These are phyloP conservation scores for Cryptococcus deneoformans DNA, from an alignment of 1,284 basidiomycete genomes.

Conservation along the genomic window DNA sequence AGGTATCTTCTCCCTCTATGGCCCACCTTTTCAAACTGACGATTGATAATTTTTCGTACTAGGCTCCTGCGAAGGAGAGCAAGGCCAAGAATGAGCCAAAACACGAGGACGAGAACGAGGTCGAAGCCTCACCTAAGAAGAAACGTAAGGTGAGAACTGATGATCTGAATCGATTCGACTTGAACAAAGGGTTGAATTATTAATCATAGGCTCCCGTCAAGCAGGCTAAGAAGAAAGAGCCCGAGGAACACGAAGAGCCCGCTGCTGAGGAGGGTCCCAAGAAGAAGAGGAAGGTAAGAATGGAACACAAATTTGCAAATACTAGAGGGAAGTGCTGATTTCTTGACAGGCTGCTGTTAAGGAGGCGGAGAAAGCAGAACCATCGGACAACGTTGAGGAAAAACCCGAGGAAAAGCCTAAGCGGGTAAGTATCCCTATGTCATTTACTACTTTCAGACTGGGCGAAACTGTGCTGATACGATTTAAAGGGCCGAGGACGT, in stretches of 20 bases:
- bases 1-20: neutral
- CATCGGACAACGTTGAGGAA: constrained; percentile 32
- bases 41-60: neutral
- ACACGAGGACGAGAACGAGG: constrained; percentile 3
- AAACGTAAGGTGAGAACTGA: neutral
- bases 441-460: no score
- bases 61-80: constrained; percentile 10
- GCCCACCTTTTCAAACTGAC: neutral
- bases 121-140: constrained; percentile 1
- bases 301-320: neutral
- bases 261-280: neutral
- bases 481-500: neutral
- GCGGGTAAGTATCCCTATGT: constrained; percentile 6
- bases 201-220: constrained; percentile 4
- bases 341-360: constrained; percentile 1
- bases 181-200: neutral
- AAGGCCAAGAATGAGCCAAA: constrained; percentile 12
- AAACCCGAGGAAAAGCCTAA: constrained; percentile 10
- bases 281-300: constrained; percentile 8
- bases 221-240: constrained; percentile 15
- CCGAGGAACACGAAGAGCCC: constrained; percentile 5
- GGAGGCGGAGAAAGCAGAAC: constrained; percentile 3
- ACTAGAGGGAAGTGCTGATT: neutral
- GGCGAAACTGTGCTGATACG: no score
- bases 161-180: neutral